phyloP scores from a whole-genome alignment of 768 basidiomycete species.

The Cyclocybe aegerita region DNA sequence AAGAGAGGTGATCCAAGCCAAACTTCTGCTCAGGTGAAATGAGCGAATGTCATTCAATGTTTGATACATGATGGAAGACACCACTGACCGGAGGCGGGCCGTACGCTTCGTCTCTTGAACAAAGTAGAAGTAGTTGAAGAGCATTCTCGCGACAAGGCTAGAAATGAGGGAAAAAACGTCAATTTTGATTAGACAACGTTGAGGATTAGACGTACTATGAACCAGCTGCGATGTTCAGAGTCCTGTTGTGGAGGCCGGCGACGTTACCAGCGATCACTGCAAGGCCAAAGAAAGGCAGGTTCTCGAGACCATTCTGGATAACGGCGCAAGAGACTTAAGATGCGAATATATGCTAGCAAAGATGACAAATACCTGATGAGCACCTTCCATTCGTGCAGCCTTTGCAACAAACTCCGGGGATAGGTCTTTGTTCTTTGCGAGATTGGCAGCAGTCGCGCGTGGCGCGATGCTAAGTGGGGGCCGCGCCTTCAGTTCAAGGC shows the following conservation, averaged over 20 bases:
- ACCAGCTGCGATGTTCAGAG: slow-evolving; percentile 26
- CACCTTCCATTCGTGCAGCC: slow-evolving; percentile 33
- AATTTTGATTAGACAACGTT: not conserved
- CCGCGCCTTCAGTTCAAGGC: not conserved
- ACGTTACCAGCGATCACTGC: slow-evolving; percentile 21
- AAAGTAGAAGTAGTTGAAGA: slow-evolving; percentile 21
- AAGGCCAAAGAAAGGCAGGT: slow-evolving; percentile 19
- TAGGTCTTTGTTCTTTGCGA: slow-evolving; percentile 24
- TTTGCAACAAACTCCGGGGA: slow-evolving; percentile 24
- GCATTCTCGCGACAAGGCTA: slow-evolving; percentile 13
- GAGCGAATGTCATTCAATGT: not conserved
- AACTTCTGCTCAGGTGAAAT: slow-evolving; percentile 1
- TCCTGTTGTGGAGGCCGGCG: slow-evolving; percentile 18
- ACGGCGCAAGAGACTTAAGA: no score
- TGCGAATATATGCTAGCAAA: no score
- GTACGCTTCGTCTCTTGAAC: slow-evolving; percentile 10
- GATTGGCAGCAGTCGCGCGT: slow-evolving; percentile 20
- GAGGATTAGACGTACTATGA: slow-evolving; percentile 13
- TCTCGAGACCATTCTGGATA: slow-evolving; percentile 21
- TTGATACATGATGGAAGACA: not conserved
- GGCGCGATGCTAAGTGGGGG: slow-evolving; percentile 26
- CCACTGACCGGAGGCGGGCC: slow-evolving; percentile 10
- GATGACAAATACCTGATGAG: slow-evolving; percentile 26
- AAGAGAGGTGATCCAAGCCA: slow-evolving; percentile 10
- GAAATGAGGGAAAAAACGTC: not conserved